Conservation (phyloP, 2,329 filamentous ascomycete genomes). For the Cryphonectria radicalis region DNA sequence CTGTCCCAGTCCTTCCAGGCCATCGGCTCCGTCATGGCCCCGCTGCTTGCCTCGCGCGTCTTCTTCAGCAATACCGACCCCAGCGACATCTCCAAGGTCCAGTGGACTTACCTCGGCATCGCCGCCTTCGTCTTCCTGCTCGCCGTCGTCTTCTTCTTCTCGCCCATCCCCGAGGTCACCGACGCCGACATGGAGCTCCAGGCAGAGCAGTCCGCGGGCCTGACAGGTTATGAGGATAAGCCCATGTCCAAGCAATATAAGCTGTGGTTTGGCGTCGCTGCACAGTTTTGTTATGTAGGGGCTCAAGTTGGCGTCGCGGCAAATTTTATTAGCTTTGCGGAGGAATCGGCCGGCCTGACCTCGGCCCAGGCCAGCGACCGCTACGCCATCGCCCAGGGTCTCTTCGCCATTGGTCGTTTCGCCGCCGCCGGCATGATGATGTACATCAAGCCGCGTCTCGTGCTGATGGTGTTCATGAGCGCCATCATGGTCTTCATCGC, state of each 20-base stretch:
- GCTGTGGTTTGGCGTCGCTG: slow-evolving; percentile 73
- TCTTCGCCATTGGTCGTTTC: slow-evolving; percentile 74
- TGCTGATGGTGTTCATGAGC: slow-evolving; percentile 69
- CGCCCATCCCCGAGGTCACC: slow-evolving; percentile 71
- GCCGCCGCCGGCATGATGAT: slow-evolving; percentile 68
- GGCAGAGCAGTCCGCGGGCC: slow-evolving; percentile 52
- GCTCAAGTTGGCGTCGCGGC: slow-evolving; percentile 67
- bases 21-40: slow-evolving; percentile 71
- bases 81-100: slow-evolving; percentile 64
- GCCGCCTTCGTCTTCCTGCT: slow-evolving; percentile 70
- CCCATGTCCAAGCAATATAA: slow-evolving; percentile 71
- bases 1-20: slow-evolving; percentile 76
- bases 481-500: slow-evolving; percentile 65
- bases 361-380: slow-evolving; percentile 62
- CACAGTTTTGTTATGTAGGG: slow-evolving; percentile 78
- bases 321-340: slow-evolving; percentile 73
- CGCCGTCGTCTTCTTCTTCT: slow-evolving; percentile 66
- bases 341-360: slow-evolving; percentile 59
- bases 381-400: slow-evolving; percentile 73
- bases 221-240: slow-evolving; percentile 56
- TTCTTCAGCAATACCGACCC: slow-evolving; percentile 67
- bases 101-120: slow-evolving; percentile 76
- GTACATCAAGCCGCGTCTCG: slow-evolving; percentile 64
- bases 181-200: slow-evolving; percentile 67
- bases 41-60: slow-evolving; percentile 70